Base-by-base conservation (phyloP, 495 filamentous ascomycete genomes). In the Penicillium cinerascens region DNA sequence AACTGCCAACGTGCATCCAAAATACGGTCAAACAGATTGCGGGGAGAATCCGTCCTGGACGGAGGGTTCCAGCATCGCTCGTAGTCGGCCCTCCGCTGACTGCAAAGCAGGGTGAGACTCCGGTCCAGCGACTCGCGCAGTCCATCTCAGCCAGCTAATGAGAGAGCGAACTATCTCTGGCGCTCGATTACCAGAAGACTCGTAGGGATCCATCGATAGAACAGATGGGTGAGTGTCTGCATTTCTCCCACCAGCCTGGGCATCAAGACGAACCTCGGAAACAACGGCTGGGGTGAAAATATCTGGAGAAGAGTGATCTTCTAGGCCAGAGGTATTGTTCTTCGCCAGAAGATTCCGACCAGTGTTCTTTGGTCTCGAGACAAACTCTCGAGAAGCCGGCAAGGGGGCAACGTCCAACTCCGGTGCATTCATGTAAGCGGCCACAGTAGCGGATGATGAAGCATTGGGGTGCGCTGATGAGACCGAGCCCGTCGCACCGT, bases 181-280 rank as follows among this genome's bases (percentile, higher is more conserved):
- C 6, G 56, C 51, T 15, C 54, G 18, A n/a, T 46, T 33, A 3
- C 22, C 13, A 20, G 2, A 6, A 3, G 25, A 13, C 35, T 25
- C 9, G 20, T n/a, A 15, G 15, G 27, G 11, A 11, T 22, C 3
- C 6, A 18, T 25, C 9, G 21, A 18, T 9, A 39, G 37, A 43
- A 42, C 17, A 5, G 18, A 6, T 37, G 10, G 18, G 17, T 59
- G 43, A n/a, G 37, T 23, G 27, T 4, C 20, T 20, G 25, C 7
- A 9, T 43, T 36, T 17, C 22, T 51, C 8, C 56, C 58, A 29
- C 68, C 63, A 7, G 64, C 70, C 39, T 62, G 68, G 0, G 70
- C 74, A 49, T 75, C 69, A 17, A 77, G 55, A 47, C 70, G 63
- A 0, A 70, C 60, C 56, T 77, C 74, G 0, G 71, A 73, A 9